Base-by-base conservation (phyloP, 129 eudicot species). In the Solidago caesia region DNA sequence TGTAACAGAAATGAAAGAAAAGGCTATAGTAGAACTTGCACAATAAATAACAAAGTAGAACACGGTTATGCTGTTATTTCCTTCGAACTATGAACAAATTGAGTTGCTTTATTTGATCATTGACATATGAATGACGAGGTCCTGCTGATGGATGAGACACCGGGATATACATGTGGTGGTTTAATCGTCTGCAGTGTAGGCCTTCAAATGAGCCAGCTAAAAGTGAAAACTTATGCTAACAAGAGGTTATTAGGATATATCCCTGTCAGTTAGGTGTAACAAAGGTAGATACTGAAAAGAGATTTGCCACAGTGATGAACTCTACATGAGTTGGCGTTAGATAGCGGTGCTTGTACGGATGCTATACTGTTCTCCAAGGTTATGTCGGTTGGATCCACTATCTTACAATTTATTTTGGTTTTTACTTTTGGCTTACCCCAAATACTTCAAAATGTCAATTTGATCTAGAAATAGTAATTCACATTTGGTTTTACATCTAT, bases 21-120 rank as follows among this genome's bases (percentile, higher is more conserved):
- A 59, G 72, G 67, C 29, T 53, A 52, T 45, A 80, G 44, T 64
- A 74, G 70, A 60, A 74, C 70, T 67, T 21, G 48, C 59, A 73
- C 53, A 33, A 7, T 5, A 44, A 12, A 6, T 21, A 21, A 21
- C 53, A 29, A 12, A 72, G 0, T 11, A 48, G 71, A 66, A 42
- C 44, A 9, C 65, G 51, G 62, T 7, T 5, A 26, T 46, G 14
- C 2, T 46, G 25, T 10, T 16, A 59, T 26, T 46, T 46, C 5
- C 25, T 21, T 15, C 4, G 44, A 46, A 10, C 41, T 12, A 45
- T 67, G 14, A 67, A 46, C 44, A 68, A 47, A 10, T 46, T 68
- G 72, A 46, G 12, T 47, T 53, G 75, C 14, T 62, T 65, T 41
- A 53, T 53, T 39, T 39, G 29, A 4, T 52, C 21, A 52, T 8